Base-by-base conservation (phyloP, 2,329 filamentous ascomycete species). In the Colletotrichum neosansevieriae region DNA sequence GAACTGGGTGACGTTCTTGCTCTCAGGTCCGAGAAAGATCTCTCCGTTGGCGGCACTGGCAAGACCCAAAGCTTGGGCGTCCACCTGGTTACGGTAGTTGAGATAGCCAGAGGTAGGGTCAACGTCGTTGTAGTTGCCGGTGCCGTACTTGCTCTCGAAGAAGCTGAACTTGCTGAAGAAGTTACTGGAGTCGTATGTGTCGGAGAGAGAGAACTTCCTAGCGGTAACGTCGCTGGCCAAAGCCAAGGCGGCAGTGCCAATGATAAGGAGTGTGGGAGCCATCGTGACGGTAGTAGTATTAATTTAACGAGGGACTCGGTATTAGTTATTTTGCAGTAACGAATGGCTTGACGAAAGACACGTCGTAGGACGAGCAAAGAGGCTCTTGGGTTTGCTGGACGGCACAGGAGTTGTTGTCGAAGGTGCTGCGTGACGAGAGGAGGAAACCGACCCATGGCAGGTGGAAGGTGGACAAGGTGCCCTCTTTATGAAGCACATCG, bases 91-190 rank as follows among this genome's bases (percentile, higher is more conserved):
- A 42, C 78, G 75, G 72, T 85, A 94, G 64, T 83, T 79, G 58
- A 93, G 90, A 74, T 86, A 91, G 7, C 91, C 91, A 60, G 85
- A 75, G 53, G 89, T 93, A 7, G 88, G 88, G 73, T 94, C 91
- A 4, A 73, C 50, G 17, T 71, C 73, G 53, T 75, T 71, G 44
- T 50, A 50, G 47, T 73, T 63, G 32, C 53, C 60, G 17, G 70
- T 71, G 19, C 15, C 70, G 12, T 73, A 50, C 24, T 44, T 71
- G 63, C 72, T 67, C 32, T 76, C 75, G 63, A 79, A 77, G 74
- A 85, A 85, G 58, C 76, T 65, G 70, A 84, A 85, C 74, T 85
- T 83, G 74, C 80, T 76, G 53, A 85, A 83, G 75, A 86, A 85
- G 77, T 85, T 85, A 6, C 53, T 59, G 17, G 67, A 65, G 38